Conservation (phyloP, 1,139 yeast species). For the Hemisphaericaspora subhashii region DNA sequence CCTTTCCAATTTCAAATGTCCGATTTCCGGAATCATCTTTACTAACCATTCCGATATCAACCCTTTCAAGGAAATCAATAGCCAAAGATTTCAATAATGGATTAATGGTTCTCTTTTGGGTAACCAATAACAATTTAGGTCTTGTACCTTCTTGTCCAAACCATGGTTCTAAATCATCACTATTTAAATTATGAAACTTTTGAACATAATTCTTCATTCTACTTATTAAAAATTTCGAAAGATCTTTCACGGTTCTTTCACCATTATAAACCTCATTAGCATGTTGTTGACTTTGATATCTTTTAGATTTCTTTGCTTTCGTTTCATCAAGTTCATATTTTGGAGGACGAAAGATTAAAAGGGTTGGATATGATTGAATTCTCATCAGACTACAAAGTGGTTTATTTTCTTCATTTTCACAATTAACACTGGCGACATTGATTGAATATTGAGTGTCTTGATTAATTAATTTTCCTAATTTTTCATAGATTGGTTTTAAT, state of each 20-base stretch:
- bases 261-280: conserved; percentile 70
- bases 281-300: conserved; percentile 28
- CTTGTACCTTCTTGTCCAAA: conserved; percentile 15
- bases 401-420: conserved; percentile 71
- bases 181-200: conserved; percentile 35
- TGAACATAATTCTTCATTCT: conserved; percentile 74
- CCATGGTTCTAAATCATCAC: conserved; percentile 31
- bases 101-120: conserved; percentile 50
- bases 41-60: conserved; percentile 31
- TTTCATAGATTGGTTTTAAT: conserved; percentile 55
- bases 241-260: conserved; percentile 58
- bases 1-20: conserved; percentile 20
- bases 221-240: conserved; percentile 58
- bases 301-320: conserved; percentile 18
- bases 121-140: conserved; percentile 42
- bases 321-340: conserved; percentile 37
- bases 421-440: conserved; percentile 82
- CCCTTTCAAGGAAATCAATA: conserved; percentile 57
- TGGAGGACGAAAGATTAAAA: conserved; percentile 82
- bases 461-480: conserved; percentile 60
- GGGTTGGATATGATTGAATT: conserved; percentile 78
- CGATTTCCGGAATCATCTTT: conserved; percentile 19
- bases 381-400: conserved; percentile 66
- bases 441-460: conserved; percentile 52
- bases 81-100: conserved; percentile 73